Percentiles rank a stretch among this genome's conserved stretches.
Evolutionary conservation across 2,329 filamentous ascomycete species (phyloP).

Genomic region (Ascochyta koolunga): DNA sequence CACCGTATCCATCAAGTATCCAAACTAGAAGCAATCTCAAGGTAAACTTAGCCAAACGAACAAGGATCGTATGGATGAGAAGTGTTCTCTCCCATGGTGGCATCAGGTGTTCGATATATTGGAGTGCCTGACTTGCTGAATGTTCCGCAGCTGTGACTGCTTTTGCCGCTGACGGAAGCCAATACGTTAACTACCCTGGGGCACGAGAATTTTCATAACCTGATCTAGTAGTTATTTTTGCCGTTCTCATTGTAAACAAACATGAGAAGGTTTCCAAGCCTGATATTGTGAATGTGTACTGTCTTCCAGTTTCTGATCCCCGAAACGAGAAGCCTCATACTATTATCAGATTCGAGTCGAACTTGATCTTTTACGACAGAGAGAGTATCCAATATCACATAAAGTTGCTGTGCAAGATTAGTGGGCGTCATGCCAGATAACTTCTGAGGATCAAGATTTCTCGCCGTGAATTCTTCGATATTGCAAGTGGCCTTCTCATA

Average conservation of each 20-base stretch:
- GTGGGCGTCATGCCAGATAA: accelerated
- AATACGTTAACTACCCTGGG: slow-evolving; percentile 6
- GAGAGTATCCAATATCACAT: not conserved
- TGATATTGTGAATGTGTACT: slow-evolving; percentile 10
- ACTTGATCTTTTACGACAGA: not conserved
- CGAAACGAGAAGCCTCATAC: not conserved
- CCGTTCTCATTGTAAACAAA: not conserved
- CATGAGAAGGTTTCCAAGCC: slow-evolving; percentile 3
- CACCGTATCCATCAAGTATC: slow-evolving; percentile 1
- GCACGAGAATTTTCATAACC: slow-evolving; percentile 15
- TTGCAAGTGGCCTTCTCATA: slow-evolving; percentile 17
- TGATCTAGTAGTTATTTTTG: slow-evolving; percentile 9
- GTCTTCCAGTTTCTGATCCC: not conserved
- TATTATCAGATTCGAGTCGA: not conserved
- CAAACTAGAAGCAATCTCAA: slow-evolving; percentile 5
- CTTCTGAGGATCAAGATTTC: not conserved
- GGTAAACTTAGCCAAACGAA: slow-evolving; percentile 3
- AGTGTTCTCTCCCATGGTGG: not conserved
- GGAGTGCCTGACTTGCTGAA: not conserved
- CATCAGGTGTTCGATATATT: slow-evolving; percentile 5
- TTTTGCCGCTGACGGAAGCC: not conserved
- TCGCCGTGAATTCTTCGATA: slow-evolving; percentile 2
- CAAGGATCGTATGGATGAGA: slow-evolving; percentile 7
- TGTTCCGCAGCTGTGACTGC: not conserved
- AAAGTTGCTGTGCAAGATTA: not conserved